A percentile compares a stretch with the other conserved stretches of the same genome.
Evolutionary conservation across 2,329 filamentous ascomycete genomes (phyloP).

Genomic region (Penicillium hordei): DNA sequence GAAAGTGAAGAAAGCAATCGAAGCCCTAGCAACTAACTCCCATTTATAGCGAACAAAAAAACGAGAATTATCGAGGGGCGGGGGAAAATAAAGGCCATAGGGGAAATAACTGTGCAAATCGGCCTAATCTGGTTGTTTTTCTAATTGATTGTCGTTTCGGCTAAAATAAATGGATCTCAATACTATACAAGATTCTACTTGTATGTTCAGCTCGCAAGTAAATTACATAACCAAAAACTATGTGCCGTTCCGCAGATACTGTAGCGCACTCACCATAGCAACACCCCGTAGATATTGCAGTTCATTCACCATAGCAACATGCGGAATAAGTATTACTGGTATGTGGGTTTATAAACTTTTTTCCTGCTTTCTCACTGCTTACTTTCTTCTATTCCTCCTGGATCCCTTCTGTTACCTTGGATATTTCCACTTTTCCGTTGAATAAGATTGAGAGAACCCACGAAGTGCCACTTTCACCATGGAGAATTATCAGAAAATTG

Average conservation of each 20-base stretch:
- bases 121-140: too few species aligned
- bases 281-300: neutral
- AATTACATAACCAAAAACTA: neutral
- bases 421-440: neutral
- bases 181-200: too few species aligned
- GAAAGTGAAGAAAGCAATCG: too few species aligned
- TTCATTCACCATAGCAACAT: neutral
- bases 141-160: too few species aligned
- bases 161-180: too few species aligned
- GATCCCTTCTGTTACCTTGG: neutral
- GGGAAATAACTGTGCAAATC: too few species aligned
- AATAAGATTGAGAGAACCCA: neutral
- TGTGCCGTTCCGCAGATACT: neutral
- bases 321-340: neutral
- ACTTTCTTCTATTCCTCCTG: neutral
- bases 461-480: constrained; percentile 50
- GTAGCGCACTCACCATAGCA: neutral
- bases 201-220: neutral
- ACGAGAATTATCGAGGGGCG: too few species aligned
- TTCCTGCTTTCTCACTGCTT: neutral
- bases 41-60: too few species aligned
- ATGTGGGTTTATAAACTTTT: neutral
- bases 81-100: too few species aligned
- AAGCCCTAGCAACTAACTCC: too few species aligned
- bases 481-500: constrained; percentile 96